Evolutionary conservation across 1,139 yeast genomes (phyloP).

Genomic region (Pichia sp.): DNA sequence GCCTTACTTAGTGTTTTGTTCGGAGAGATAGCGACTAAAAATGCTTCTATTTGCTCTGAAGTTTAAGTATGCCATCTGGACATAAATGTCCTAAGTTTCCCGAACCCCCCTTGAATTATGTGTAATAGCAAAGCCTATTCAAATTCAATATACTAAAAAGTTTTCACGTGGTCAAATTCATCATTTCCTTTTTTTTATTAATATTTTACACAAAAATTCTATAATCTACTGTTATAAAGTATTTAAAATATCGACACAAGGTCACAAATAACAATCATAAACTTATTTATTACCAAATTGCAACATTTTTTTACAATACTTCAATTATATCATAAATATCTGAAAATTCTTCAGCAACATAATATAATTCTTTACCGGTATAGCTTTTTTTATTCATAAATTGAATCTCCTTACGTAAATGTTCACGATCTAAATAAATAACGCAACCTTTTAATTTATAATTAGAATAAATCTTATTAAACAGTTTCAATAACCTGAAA

Average conservation of each 20-base stretch:
- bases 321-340: constrained; percentile 21
- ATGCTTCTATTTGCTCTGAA: too few relatives aligned
- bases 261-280: neutral
- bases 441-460: constrained; percentile 18
- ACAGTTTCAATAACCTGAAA: constrained; percentile 17
- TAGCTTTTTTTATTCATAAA: constrained; percentile 3
- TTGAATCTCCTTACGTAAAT: constrained; percentile 1
- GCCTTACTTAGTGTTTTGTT: too few relatives aligned
- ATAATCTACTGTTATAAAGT: neutral
- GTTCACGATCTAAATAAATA: constrained; percentile 11
- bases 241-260: neutral
- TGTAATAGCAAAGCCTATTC: too few relatives aligned
- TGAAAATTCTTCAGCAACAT: constrained; percentile 17
- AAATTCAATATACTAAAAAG: too few relatives aligned
- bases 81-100: too few relatives aligned
- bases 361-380: constrained; percentile 16
- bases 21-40: too few relatives aligned
- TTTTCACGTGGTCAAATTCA: too few relatives aligned
- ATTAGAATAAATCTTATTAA: constrained; percentile 8
- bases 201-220: neutral
- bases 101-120: too few relatives aligned
- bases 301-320: constrained; percentile 1
- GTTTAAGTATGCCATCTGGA: too few relatives aligned
- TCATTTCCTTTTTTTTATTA: neutral
- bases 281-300: neutral